These are phyloP conservation scores for Falciphora oryzae DNA, from an alignment of 2,329 filamentous ascomycete species.

Conservation along the genomic window DNA sequence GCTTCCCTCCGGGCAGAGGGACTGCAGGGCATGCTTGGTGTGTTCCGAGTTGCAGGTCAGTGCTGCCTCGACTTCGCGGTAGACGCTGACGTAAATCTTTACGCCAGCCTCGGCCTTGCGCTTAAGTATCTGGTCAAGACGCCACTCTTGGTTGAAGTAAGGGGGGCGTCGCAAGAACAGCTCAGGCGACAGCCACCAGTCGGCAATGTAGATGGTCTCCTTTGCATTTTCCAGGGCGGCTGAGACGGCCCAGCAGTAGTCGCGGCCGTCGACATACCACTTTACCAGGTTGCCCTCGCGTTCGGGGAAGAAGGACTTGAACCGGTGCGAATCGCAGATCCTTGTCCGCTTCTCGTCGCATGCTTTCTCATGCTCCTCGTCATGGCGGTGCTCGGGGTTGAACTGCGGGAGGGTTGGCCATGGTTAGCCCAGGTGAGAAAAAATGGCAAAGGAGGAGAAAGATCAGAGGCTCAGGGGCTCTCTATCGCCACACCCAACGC, in stretches of 20 bases:
- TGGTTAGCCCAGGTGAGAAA: background rate
- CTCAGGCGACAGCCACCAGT: slow-evolving; percentile 95
- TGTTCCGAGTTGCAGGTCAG: slow-evolving; percentile 89
- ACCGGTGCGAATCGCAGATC: slow-evolving; percentile 71
- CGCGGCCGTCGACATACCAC: slow-evolving; percentile 94
- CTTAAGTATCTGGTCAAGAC: slow-evolving; percentile 82
- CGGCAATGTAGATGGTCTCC: slow-evolving; percentile 90
- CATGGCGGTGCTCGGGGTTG: slow-evolving; percentile 86
- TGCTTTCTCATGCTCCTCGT: slow-evolving; percentile 81
- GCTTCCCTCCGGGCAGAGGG: slow-evolving; percentile 72
- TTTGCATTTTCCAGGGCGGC: slow-evolving; percentile 82
- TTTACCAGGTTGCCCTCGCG: slow-evolving; percentile 81
- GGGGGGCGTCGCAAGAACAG: slow-evolving; percentile 82
- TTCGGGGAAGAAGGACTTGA: slow-evolving; percentile 85
- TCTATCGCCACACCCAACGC: background rate
- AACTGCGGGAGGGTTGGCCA: slow-evolving; percentile 39
- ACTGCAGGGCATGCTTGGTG: slow-evolving; percentile 79
- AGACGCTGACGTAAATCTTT: slow-evolving; percentile 89
- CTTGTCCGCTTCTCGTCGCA: slow-evolving; percentile 75
- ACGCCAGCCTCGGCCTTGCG: slow-evolving; percentile 85
- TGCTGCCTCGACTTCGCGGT: slow-evolving; percentile 78
- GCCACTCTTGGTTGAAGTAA: slow-evolving; percentile 75
- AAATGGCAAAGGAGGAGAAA: background rate
- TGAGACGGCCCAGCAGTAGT: slow-evolving; percentile 94
- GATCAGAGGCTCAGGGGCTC: too few species aligned